Base-by-base conservation (phyloP, 2,329 filamentous ascomycete species). In the Aspergillus ochraceoroseus region DNA sequence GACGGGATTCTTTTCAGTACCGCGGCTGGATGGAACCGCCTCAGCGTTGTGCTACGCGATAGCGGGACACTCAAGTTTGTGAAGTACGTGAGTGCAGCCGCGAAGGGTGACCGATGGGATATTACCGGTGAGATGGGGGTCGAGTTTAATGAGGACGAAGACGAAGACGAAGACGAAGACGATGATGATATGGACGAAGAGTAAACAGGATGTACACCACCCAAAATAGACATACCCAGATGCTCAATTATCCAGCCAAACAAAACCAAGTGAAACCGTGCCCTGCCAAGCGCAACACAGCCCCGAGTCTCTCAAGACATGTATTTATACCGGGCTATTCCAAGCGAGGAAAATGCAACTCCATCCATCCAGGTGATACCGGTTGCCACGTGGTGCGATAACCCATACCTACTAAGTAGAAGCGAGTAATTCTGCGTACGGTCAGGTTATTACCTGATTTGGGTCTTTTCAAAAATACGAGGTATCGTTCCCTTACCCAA, bases 31-130 rank as follows among this genome's bases (percentile, higher is more conserved):
- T 98, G 92, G 92, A 96, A 96, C 65, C 87, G 85, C 49, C 74
- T 98, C 70, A 88, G 83, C 49, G 79, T 98, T 51, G 92, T 96
- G 20, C 70, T 96, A 52, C 77, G 92, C 43, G 92, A 98, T 61
- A 80, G 79, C 52, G 89, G 87, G 9, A 83, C 85, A 9, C 72
- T 98, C 59, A 83, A 87, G 62, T 98, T 98, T 61, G 88, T 96
- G 57, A 98, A 96, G 72, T 98, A 96, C 63, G 84, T 98, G 14
- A 94, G 85, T 65, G 74, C 74, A 44, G 78, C 75, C 35, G 92
- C 92, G 5, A 79, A 79, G 58, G 92, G 92, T 1, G 92, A 96
- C 66, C 76, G 92, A 29, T 96, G 89, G 87, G 92, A 98, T 67
- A 74, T 96, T 34, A 83, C 80, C 32, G 92, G 81, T 0, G 80